phyloP scores from a whole-genome alignment of 148 eudicot genomes.

The Silene uniflora region DNA sequence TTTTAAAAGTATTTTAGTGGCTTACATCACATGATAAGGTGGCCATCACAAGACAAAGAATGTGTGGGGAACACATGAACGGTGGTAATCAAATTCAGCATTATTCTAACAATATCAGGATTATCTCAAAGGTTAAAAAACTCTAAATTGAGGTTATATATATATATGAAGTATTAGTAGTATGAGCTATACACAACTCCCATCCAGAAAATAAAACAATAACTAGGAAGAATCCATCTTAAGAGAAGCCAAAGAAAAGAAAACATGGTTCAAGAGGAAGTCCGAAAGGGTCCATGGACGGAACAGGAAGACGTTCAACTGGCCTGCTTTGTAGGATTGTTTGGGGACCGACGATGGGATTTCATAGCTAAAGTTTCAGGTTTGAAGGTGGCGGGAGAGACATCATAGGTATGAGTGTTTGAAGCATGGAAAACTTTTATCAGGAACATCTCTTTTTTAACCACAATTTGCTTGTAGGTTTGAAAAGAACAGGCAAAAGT shows the following conservation, averaged over 20 bases:
- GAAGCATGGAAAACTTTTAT: constrained; percentile 37
- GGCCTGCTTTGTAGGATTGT: constrained; percentile 76
- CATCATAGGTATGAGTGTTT: constrained; percentile 61
- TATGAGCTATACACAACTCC: constrained; percentile 18
- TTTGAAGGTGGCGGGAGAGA: constrained; percentile 99
- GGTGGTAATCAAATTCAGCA: constrained; percentile 43
- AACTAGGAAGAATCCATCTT: constrained; percentile 12
- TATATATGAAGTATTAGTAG: no score
- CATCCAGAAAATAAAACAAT: constrained; percentile 20
- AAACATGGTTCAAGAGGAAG: constrained; percentile 50
- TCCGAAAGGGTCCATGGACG: constrained; percentile 91
- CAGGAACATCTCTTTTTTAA: constrained; percentile 32
- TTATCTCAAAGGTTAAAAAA: constrained; percentile 33
- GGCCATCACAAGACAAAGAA: constrained; percentile 38
- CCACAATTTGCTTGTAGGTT: constrained; percentile 53
- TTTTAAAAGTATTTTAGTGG: constrained; percentile 39
- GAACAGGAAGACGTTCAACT: constrained; percentile 90
- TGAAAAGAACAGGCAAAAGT: constrained; percentile 95
- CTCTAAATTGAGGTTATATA: constrained; percentile 30
- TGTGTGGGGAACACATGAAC: constrained; percentile 49
- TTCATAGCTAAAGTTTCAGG: constrained; percentile 99
- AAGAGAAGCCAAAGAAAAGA: constrained; percentile 17
- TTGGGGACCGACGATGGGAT: constrained; percentile 98
- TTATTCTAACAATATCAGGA: constrained; percentile 27
- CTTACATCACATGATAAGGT: constrained; percentile 51